Evolutionary conservation across 495 filamentous ascomycete species (phyloP), one percentile per base, ranked within the genome.

Genomic region (Aspergillus mulundensis): DNA sequence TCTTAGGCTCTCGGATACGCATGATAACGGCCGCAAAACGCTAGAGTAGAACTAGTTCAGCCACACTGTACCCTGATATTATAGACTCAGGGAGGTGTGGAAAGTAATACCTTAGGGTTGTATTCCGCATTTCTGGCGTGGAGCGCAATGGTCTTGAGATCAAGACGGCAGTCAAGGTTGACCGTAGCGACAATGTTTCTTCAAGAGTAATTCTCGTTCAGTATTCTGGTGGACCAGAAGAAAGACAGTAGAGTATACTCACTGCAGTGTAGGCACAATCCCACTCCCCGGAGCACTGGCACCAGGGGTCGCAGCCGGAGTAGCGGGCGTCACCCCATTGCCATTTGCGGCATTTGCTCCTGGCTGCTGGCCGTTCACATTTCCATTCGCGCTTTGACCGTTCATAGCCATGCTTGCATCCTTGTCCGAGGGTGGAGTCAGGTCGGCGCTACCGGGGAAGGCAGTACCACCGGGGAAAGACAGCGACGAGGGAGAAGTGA

Each of bases 181-280:
- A 98, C 94, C 61, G 94, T 98, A 55, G 94, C 92, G 76, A 98
- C 94, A 80, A 98, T 97, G 84, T 98, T 98, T 87, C 91, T 96
- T 90, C 70, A 78, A 61, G 63, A 63, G 39, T 69, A 73, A 91
- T 84, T 77, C 80, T 77, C 68, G 70, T 77, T 78, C 75, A 78
- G 75, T 68, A 70, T 61, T 72, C 68, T 69, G 68, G 69, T 67
- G 62, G 62, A 63, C 70, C 69, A 79, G 73, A 73, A 71, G 64
- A 72, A 72, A n/a, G 44, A 59, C 40, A 65, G 50, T 64, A 76
- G 73, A 72, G 60, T 73, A 87, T 87, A 92, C 89, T 90, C 87
- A 96, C 93, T 97, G 94, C 83, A 97, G 84, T 55, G 93, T 96
- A 63, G 94, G 93, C 65, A 96, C 91, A 70, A 98, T 89, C 64